A percentile compares a stretch with the other conserved stretches of the same genome.
Conservation (phyloP, 306 rosid genomes). For the Crataegus laevigata region DNA sequence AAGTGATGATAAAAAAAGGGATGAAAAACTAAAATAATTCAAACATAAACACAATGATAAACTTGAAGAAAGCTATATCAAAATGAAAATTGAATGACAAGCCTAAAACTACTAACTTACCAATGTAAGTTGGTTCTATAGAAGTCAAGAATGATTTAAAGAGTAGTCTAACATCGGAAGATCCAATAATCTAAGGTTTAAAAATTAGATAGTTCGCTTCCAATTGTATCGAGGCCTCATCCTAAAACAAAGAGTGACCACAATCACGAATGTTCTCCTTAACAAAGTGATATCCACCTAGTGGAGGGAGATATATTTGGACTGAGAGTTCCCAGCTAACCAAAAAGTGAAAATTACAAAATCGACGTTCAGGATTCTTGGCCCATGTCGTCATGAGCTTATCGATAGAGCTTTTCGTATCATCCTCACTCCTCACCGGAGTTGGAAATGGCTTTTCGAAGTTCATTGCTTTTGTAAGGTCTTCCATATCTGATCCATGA, state of each 20-base stretch:
- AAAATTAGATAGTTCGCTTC: background rate
- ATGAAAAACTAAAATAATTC: background rate
- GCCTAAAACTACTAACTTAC: background rate
- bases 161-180: background rate
- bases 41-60: background rate
- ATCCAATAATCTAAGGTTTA: background rate
- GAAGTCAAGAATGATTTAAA: background rate
- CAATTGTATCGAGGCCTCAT: background rate
- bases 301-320: no score
- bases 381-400: no score
- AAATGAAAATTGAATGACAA: background rate
- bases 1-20: no score
- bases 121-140: background rate
- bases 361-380: no score
- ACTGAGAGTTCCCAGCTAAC: no score
- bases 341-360: no score
- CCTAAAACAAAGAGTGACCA: background rate
- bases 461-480: no score
- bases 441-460: no score
- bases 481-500: no score
- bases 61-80: background rate
- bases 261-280: background rate
- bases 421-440: no score
- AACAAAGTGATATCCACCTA: no score
- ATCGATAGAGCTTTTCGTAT: no score